A percentile compares a stretch with the other conserved stretches of the same genome.
phyloP scores from a whole-genome alignment of 768 basidiomycete species.

The Termitomyces sp. region DNA sequence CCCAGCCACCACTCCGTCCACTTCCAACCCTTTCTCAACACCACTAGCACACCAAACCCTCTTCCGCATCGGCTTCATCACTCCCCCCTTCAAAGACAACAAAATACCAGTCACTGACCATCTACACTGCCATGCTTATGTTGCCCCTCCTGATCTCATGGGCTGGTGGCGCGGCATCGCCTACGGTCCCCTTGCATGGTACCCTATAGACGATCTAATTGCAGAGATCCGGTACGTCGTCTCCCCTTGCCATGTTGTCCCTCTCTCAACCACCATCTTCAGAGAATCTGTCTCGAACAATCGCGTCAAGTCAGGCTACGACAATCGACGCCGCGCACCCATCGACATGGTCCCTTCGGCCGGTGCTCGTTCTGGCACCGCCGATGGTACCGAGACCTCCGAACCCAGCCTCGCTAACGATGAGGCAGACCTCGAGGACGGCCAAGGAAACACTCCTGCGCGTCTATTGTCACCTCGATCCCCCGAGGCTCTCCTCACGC shows the following conservation, averaged over 20 bases:
- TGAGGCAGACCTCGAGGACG: conserved; percentile 43
- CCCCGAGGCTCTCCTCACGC: conserved; percentile 23
- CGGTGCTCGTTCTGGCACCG: conserved; percentile 60
- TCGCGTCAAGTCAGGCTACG: conserved; percentile 75
- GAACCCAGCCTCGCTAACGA: conserved; percentile 45
- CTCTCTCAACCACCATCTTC: conserved; percentile 6
- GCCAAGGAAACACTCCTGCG: conserved; percentile 24
- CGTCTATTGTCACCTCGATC: conserved; percentile 23
- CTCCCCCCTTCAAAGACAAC: conserved; percentile 71
- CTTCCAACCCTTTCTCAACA: conserved; percentile 19
- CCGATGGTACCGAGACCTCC: conserved; percentile 64
- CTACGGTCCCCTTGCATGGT: conserved; percentile 71
- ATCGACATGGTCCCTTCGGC: conserved; percentile 74
- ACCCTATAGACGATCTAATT: conserved; percentile 72
- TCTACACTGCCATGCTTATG: conserved; percentile 73
- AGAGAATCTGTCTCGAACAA: conserved; percentile 84
- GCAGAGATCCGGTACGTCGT: conserved; percentile 67
- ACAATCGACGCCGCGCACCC: conserved; percentile 53
- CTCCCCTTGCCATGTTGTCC: not conserved
- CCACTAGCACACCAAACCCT: conserved; percentile 24
- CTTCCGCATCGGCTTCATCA: conserved; percentile 74
- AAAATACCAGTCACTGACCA: conserved; percentile 81
- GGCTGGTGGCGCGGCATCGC: conserved; percentile 74
- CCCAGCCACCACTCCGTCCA: conserved; percentile 30
- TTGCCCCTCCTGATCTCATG: conserved; percentile 57